Percentiles rank a stretch among this genome's conserved stretches.
These are phyloP conservation scores for Sporothrix dimorphospora DNA, from an alignment of 2,329 filamentous ascomycete genomes.

Conservation along the genomic window DNA sequence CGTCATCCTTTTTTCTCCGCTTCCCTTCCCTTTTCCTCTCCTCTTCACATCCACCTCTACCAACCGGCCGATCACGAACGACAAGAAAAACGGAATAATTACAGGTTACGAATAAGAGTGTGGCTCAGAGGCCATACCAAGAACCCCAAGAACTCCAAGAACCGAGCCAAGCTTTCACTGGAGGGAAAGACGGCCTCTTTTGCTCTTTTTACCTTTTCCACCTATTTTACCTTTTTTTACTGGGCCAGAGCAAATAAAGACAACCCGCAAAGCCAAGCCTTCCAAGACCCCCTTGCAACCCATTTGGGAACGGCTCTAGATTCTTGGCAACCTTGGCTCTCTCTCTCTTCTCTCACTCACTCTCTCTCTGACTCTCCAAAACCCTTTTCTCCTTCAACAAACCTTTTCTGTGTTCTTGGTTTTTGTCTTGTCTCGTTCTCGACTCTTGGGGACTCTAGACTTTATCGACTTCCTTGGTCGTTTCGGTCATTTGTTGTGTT, in stretches of 20 bases:
- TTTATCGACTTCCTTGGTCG: background rate
- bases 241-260: conserved; percentile 22
- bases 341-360: background rate
- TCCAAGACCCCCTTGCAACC: conserved; percentile 20
- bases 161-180: conserved; percentile 23
- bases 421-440: conserved; percentile 12
- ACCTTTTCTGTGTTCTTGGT: background rate
- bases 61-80: background rate
- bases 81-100: conserved; percentile 1
- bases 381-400: background rate
- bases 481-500: background rate
- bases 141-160: background rate
- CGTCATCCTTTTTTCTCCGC: background rate
- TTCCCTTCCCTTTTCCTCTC: background rate
- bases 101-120: conserved; percentile 5
- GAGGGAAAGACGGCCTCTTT: too few relatives aligned
- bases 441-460: background rate
- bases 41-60: background rate
- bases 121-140: conserved; percentile 19
- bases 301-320: conserved; percentile 28
- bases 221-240: background rate
- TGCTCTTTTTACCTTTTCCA: background rate
- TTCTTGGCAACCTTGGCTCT: conserved; percentile 27
- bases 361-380: background rate
- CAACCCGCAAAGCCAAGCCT: conserved; percentile 25